These are phyloP conservation scores for Neurospora sp. DNA, from an alignment of 2,329 filamentous ascomycete genomes.

Conservation along the genomic window DNA sequence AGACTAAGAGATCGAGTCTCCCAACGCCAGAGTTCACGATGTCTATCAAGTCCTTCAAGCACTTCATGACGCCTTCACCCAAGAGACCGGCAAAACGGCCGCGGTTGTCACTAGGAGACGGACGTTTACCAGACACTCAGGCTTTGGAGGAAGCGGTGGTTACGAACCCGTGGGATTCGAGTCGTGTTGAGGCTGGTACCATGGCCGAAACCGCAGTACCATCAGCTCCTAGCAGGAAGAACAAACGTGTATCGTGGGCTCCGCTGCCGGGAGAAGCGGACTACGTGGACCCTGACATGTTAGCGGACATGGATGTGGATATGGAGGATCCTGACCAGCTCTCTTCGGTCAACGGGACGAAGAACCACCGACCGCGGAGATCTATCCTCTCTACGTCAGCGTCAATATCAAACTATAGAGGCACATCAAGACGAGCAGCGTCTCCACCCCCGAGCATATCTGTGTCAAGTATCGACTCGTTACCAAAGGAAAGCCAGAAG, in stretches of 20 bases:
- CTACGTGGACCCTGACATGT: background rate
- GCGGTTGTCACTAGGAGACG: constrained; percentile 14
- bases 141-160: constrained; percentile 26
- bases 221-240: constrained; percentile 9
- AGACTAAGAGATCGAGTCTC: constrained; percentile 20
- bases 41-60: constrained; percentile 40
- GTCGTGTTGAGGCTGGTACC: constrained; percentile 7
- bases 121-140: constrained; percentile 24
- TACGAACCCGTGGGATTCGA: constrained; percentile 23
- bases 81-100: constrained; percentile 20
- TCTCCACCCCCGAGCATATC: constrained; percentile 34
- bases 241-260: constrained; percentile 26
- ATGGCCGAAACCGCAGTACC: background rate
- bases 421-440: constrained; percentile 15
- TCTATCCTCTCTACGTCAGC: background rate
- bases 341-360: background rate
- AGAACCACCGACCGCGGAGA: background rate
- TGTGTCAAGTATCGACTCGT: constrained; percentile 7
- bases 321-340: background rate
- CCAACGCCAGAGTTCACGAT: constrained; percentile 37
- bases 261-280: constrained; percentile 19
- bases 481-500: constrained; percentile 26
- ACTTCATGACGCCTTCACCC: constrained; percentile 42
- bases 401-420: background rate
- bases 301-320: background rate